Percentiles rank a stretch among this genome's conserved stretches.
These are phyloP conservation scores for Serendipita indica DNA, from an alignment of 768 basidiomycete genomes.

Conservation along the genomic window DNA sequence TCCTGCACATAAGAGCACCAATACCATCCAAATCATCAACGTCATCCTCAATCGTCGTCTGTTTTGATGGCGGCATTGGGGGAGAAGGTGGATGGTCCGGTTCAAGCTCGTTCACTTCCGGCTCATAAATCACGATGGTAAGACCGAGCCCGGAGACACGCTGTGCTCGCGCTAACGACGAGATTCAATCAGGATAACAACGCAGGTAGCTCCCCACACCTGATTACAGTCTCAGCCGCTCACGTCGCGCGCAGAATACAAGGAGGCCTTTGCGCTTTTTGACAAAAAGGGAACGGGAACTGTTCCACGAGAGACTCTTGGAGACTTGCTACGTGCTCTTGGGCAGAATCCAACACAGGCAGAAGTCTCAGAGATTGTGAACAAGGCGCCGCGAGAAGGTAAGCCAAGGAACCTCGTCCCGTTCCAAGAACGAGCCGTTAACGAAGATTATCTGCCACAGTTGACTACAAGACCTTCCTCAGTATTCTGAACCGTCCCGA, in stretches of 20 bases:
- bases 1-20: slow-evolving; percentile 12
- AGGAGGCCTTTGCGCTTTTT: slow-evolving; percentile 94
- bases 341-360: slow-evolving; percentile 99
- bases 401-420: slow-evolving; percentile 16
- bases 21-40: slow-evolving; percentile 54
- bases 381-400: slow-evolving; percentile 65
- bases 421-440: background rate
- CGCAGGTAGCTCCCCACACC: background rate
- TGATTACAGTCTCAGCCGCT: background rate
- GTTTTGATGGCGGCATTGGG: background rate
- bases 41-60: slow-evolving; percentile 33
- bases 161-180: background rate
- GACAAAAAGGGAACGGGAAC: slow-evolving; percentile 92
- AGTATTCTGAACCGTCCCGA: slow-evolving; percentile 86
- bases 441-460: slow-evolving; percentile 26
- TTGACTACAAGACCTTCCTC: slow-evolving; percentile 87
- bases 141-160: background rate
- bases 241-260: slow-evolving; percentile 51
- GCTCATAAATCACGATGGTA: slow-evolving; percentile 6
- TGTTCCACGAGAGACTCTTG: slow-evolving; percentile 75
- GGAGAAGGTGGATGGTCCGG: background rate
- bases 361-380: slow-evolving; percentile 78
- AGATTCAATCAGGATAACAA: slow-evolving; percentile 5
- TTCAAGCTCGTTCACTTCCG: background rate
- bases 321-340: slow-evolving; percentile 82